These are phyloP conservation scores for Gonapodya sp. DNA, from an alignment of 192 early-diverging fungal species.

Conservation along the genomic window DNA sequence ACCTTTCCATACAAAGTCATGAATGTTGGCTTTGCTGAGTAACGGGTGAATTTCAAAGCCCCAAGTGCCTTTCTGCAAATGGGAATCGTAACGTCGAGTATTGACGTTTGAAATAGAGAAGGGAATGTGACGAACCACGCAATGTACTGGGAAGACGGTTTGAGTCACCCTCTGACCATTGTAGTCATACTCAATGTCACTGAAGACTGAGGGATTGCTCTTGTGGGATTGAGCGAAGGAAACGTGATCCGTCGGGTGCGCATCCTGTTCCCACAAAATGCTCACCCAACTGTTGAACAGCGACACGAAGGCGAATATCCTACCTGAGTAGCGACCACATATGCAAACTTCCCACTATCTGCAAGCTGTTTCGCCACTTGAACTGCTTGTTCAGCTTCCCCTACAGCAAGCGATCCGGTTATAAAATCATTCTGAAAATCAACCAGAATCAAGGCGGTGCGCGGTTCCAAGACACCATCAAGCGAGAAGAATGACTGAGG, in stretches of 20 bases:
- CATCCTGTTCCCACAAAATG: too few species aligned
- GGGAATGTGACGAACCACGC: background rate
- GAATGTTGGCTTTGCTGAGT: background rate
- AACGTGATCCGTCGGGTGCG: background rate
- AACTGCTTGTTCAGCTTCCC: background rate
- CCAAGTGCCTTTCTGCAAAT: background rate
- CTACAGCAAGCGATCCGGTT: background rate
- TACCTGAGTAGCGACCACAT: background rate
- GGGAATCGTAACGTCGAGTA: background rate
- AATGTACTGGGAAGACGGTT: background rate
- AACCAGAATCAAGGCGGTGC: background rate
- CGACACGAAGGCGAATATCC: too few species aligned
- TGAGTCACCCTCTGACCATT: background rate
- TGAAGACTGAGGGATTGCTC: background rate
- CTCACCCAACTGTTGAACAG: too few species aligned
- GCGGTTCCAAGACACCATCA: background rate
- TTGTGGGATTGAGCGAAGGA: background rate
- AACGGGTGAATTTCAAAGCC: background rate
- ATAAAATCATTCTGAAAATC: background rate
- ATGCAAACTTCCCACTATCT: background rate
- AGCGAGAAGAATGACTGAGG: background rate
- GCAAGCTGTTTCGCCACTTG: background rate
- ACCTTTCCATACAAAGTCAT: background rate
- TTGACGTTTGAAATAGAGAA: too few species aligned
- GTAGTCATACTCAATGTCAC: background rate